phyloP scores from a whole-genome alignment of 139 green algal species.

The Coelastrella sp. region DNA sequence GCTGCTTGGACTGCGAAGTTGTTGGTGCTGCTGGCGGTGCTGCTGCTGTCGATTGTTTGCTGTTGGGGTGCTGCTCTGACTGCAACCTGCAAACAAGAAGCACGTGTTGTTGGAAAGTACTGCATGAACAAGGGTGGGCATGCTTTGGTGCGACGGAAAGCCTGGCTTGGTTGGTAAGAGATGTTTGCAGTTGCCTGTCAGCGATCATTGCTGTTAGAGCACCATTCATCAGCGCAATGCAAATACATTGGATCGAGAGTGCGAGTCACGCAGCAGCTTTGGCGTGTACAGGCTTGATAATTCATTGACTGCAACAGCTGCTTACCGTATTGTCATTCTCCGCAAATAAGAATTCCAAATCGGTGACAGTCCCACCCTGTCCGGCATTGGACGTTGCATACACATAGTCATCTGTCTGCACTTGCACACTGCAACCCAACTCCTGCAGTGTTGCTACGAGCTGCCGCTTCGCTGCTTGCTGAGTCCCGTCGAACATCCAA shows the following conservation, averaged over 20 bases:
- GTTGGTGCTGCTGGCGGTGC: neutral
- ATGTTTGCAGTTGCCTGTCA: too few relatives aligned
- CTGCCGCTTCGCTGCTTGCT: neutral
- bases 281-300: neutral
- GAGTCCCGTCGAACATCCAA: slow-evolving; percentile 44
- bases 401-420: slow-evolving; percentile 37
- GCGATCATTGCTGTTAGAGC: too few relatives aligned
- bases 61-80: neutral
- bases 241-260: neutral
- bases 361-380: neutral
- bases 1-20: neutral
- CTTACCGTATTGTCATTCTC: slow-evolving; percentile 39
- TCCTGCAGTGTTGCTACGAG: slow-evolving; percentile 2
- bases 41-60: neutral
- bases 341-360: slow-evolving; percentile 54
- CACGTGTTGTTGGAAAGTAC: neutral
- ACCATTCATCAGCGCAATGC: too few relatives aligned
- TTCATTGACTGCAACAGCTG: neutral
- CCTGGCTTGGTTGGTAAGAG: too few relatives aligned
- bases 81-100: neutral
- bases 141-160: neutral
- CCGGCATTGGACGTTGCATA: slow-evolving; percentile 27
- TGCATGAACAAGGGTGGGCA: neutral
- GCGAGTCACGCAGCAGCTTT: neutral
- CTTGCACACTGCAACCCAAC: neutral